Percentiles rank a stretch among this genome's conserved stretches.
Evolutionary conservation across 768 basidiomycete genomes (phyloP).

Genomic region (Boletellus ananiceps): DNA sequence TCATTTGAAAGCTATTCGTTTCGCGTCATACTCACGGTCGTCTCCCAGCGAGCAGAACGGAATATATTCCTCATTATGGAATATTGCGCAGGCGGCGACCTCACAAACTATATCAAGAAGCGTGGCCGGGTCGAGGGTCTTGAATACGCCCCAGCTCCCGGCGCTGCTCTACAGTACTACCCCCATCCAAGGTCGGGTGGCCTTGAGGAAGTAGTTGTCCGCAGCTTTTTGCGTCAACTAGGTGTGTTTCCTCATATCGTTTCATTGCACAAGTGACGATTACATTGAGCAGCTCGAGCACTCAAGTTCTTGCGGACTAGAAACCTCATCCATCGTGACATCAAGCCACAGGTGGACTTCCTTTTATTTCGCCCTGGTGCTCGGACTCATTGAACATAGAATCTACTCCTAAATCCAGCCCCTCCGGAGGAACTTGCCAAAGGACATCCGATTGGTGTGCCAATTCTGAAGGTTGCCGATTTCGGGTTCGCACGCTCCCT

Average conservation of each 20-base stretch:
- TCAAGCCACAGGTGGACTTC: constrained; percentile 79
- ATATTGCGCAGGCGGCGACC: constrained; percentile 92
- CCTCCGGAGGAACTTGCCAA: constrained; percentile 72
- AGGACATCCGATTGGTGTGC: constrained; percentile 89
- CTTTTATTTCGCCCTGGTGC: not conserved
- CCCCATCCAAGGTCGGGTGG: constrained; percentile 91
- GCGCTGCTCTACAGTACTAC: constrained; percentile 75
- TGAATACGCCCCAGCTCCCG: constrained; percentile 70
- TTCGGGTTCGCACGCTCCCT: constrained; percentile 96
- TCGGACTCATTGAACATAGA: constrained; percentile 43
- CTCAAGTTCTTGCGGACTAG: constrained; percentile 87
- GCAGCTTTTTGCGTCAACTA: constrained; percentile 89
- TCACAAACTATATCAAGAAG: constrained; percentile 96
- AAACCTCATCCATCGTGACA: constrained; percentile 93
- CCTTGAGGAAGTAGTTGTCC: constrained; percentile 82
- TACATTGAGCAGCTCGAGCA: constrained; percentile 68
- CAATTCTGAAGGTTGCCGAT: constrained; percentile 94
- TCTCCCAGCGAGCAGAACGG: constrained; percentile 58
- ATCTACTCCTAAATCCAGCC: constrained; percentile 84
- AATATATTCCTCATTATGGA: constrained; percentile 97
- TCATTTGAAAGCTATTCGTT: not conserved
- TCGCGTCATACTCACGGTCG: constrained; percentile 8
- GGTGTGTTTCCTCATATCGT: constrained; percentile 40
- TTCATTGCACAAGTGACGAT: not conserved
- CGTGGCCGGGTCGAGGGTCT: constrained; percentile 90